Evolutionary conservation across 2,329 filamentous ascomycete species (phyloP), one percentile per base, ranked within the genome.

Genomic region (Trichophyton equinum): DNA sequence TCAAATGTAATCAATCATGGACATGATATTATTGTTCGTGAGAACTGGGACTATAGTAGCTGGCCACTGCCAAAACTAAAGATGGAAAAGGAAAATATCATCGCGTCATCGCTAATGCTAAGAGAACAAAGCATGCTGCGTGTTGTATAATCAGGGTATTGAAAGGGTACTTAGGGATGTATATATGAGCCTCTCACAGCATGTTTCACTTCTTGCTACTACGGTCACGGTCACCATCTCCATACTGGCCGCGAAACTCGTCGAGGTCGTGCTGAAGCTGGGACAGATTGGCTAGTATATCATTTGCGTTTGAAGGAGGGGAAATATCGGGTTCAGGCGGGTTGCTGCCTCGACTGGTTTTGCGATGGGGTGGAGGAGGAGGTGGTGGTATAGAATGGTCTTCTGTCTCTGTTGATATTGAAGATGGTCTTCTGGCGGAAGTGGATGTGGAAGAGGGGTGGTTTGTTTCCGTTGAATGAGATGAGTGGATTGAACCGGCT

Each of bases 231-330:
- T 53, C 49, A 5, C 18, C 25, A 5, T 25, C 55, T n/a, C 22
- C 55, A 20, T 75, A 75, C 44, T 72, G 73, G 1, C 72, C 73
- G 18, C 74, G 70, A 46, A 75, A 68, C 62, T 74, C 86, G 73
- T 92, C 87, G 44, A 92, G 87, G 68, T 92, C 88, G 68, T 81
- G 81, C 73, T 89, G 87, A 64, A 92, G 73, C 22, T 84, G 84
- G 55, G 83, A 81, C 60, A 92, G 73, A 70, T 91, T 87, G 0
- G 86, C 86, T 65, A 92, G 72, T 62, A 91, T 89, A 68, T 88
- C 82, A 47, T 73, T 72, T 0, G 76, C 74, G 59, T 75, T 73
- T 8, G 75, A 75, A 65, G 61, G 76, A 69, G 68, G 77, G 69
- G 66, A 53, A 6, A 27, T 57, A 5, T 36, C 53, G 20, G 55